A percentile compares a stretch with the other conserved stretches of the same genome.
These are phyloP conservation scores for Ceratobasidium sp. DNA, from an alignment of 1,284 basidiomycete species.

Conservation along the genomic window DNA sequence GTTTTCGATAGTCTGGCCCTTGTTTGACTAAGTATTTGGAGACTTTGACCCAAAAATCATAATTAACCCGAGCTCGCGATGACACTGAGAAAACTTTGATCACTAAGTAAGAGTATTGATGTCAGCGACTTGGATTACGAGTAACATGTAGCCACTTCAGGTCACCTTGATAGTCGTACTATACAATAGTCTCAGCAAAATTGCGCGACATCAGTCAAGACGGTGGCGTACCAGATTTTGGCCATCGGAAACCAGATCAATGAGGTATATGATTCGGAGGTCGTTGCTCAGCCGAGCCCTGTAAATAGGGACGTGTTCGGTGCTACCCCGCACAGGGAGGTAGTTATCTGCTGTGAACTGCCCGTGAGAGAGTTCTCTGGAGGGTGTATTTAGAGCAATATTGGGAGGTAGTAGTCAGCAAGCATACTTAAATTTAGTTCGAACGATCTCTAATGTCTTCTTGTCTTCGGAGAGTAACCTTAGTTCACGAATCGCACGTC, in stretches of 20 bases:
- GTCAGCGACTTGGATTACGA: neutral
- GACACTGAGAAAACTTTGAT: conserved; percentile 26
- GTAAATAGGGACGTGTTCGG: conserved; percentile 18
- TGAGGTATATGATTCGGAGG: conserved; percentile 29
- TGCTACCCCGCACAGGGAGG: neutral
- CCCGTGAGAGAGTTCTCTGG: conserved; percentile 22
- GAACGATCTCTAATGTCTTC: conserved; percentile 12
- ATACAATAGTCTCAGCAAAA: neutral
- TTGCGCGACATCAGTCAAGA: neutral
- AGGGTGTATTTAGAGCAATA: neutral
- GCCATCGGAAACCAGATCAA: conserved; percentile 5
- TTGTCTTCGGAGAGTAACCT: neutral
- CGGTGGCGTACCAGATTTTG: neutral
- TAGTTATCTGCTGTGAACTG: conserved; percentile 22
- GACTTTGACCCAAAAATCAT: conserved; percentile 34
- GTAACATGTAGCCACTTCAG: neutral
- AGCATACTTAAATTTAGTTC: conserved; percentile 19
- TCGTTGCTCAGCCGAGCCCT: conserved; percentile 18
- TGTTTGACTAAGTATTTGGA: conserved; percentile 4
- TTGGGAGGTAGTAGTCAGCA: neutral
- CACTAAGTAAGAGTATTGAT: neutral
- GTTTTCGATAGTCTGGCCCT: conserved; percentile 16
- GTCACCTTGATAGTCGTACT: conserved; percentile 31
- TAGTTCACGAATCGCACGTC: conserved; percentile 8
- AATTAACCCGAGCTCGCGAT: neutral